Conservation (phyloP, 2,329 filamentous ascomycete genomes). For the Diaporthe aspalathi region DNA sequence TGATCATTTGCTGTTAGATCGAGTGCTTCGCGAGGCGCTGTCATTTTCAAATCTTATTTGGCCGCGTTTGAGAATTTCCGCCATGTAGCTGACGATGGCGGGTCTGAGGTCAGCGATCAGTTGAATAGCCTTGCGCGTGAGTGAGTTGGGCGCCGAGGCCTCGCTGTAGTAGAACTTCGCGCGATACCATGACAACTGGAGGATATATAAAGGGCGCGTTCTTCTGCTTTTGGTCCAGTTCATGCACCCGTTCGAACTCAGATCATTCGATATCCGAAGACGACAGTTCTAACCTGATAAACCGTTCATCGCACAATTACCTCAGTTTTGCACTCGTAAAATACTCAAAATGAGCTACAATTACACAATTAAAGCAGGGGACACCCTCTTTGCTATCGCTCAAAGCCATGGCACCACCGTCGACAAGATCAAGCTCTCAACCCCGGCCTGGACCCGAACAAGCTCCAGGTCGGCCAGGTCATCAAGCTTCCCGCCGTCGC, state of each 20-base stretch:
- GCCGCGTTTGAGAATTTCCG: background rate
- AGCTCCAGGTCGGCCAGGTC: conserved; percentile 17
- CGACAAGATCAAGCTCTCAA: conserved; percentile 14
- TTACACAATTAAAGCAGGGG: conserved; percentile 17
- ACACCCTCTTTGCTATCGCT: conserved; percentile 19
- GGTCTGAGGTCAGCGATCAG: background rate
- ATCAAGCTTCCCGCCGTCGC: background rate
- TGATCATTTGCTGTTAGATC: background rate
- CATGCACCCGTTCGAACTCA: background rate
- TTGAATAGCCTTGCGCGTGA: background rate
- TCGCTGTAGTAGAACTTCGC: too few species aligned
- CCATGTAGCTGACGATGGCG: background rate
- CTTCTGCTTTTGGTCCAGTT: background rate
- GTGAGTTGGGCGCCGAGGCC: background rate
- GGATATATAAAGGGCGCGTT: background rate
- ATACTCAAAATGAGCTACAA: conserved; percentile 7
- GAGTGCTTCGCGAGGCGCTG: background rate
- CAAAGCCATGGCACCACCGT: conserved; percentile 13
- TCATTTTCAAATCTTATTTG: background rate
- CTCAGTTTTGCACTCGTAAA: background rate
- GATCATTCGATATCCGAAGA: background rate
- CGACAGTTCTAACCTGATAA: background rate
- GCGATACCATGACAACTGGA: too few species aligned
- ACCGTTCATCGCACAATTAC: background rate
- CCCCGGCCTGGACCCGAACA: conserved; percentile 14